Percentiles rank a stretch among this genome's conserved stretches.
Conservation (phyloP, 495 filamentous ascomycete genomes). For the Amorphotheca resinae region DNA sequence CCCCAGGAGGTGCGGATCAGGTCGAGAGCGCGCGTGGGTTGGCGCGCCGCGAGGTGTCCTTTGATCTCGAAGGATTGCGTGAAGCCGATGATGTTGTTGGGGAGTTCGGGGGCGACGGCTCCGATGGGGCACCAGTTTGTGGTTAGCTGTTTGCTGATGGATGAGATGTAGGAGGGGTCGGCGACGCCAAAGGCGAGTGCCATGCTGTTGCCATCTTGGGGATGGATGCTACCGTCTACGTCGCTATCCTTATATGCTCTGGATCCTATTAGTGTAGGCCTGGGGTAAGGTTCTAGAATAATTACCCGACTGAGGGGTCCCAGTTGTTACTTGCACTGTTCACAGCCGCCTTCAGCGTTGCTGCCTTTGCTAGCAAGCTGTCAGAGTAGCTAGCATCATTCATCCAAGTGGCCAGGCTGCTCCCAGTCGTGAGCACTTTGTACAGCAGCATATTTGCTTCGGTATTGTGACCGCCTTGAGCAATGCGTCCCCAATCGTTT, state of each 20-base stretch:
- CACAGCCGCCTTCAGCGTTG: constrained; percentile 19
- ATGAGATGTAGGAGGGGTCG: not conserved
- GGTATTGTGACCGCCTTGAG: constrained; percentile 37
- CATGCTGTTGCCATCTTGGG: constrained; percentile 19
- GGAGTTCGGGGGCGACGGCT: constrained; percentile 43
- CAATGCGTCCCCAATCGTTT: constrained; percentile 45
- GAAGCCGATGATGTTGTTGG: constrained; percentile 48
- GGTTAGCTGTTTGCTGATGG: constrained; percentile 7
- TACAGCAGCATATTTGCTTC: constrained; percentile 50
- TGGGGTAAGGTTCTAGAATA: constrained; percentile 18
- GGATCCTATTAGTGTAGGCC: constrained; percentile 23
- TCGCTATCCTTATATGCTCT: constrained; percentile 47
- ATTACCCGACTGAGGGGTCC: constrained; percentile 22
- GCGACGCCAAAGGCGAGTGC: constrained; percentile 13
- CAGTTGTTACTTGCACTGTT: constrained; percentile 29
- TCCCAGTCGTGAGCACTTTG: constrained; percentile 36
- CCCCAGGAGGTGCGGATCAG: constrained; percentile 54
- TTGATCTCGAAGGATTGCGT: constrained; percentile 53
- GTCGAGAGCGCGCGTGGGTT: constrained; percentile 41
- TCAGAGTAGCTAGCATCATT: constrained; percentile 25
- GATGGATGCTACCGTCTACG: constrained; percentile 29
- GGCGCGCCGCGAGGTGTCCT: constrained; percentile 40
- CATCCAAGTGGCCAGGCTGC: constrained; percentile 37
- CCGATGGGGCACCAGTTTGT: constrained; percentile 36
- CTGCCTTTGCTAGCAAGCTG: constrained; percentile 5